phyloP scores from a whole-genome alignment of 495 filamentous ascomycete species.

The Terfezia claveryi region DNA sequence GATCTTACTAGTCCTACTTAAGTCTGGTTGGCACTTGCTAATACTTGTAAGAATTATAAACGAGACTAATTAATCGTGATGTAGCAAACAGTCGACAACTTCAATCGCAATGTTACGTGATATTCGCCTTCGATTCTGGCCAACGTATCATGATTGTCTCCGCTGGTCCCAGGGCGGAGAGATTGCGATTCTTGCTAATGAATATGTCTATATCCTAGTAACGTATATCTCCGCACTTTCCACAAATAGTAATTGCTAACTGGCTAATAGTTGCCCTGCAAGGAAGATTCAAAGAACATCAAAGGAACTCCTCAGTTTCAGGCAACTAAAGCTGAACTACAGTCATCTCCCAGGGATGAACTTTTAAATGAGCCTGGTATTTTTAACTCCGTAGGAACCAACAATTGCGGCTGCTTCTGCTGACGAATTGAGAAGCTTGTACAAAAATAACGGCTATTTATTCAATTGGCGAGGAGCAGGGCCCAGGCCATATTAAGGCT shows the following conservation, averaged over 20 bases:
- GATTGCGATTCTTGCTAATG: constrained; percentile 36
- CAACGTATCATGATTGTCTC: constrained; percentile 26
- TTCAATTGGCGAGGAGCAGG: constrained; percentile 44
- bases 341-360: constrained; percentile 8
- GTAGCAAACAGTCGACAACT: too few species aligned
- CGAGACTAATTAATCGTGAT: too few species aligned
- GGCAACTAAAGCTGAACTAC: background rate
- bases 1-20: too few species aligned
- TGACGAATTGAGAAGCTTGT: too few species aligned
- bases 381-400: background rate
- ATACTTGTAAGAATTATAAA: too few species aligned
- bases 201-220: constrained; percentile 35
- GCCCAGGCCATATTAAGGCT: constrained; percentile 28
- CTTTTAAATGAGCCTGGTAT: constrained; percentile 13
- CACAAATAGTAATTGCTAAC: too few species aligned
- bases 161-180: constrained; percentile 42
- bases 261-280: background rate
- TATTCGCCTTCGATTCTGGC: constrained; percentile 22
- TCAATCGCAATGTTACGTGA: constrained; percentile 9
- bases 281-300: background rate
- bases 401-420: too few species aligned
- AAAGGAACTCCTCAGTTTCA: background rate
- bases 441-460: constrained; percentile 9
- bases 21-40: too few species aligned
- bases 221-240: background rate